Percentiles rank a stretch among this genome's conserved stretches.
phyloP scores from a whole-genome alignment of 345 rosid genomes.

The Toxicodendron radicans region DNA sequence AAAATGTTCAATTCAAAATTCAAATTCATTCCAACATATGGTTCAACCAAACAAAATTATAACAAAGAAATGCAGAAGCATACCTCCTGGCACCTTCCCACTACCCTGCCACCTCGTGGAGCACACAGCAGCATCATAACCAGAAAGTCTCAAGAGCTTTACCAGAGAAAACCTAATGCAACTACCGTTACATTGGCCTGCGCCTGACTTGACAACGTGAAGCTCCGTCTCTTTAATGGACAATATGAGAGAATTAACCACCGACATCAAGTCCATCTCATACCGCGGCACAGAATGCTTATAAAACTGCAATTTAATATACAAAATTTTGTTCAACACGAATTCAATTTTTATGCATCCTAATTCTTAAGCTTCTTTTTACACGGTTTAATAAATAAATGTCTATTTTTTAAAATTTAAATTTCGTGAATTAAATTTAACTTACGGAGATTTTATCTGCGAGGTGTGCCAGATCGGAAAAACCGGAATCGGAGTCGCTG shows the following conservation, averaged over 20 bases:
- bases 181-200: slow-evolving; percentile 72
- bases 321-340: background rate
- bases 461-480: slow-evolving; percentile 66
- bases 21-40: too few relatives aligned
- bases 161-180: slow-evolving; percentile 77
- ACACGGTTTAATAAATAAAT: too few relatives aligned
- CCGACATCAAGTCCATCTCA: slow-evolving; percentile 61
- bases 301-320: slow-evolving; percentile 44
- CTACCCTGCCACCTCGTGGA: slow-evolving; percentile 75
- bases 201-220: slow-evolving; percentile 51
- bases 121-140: slow-evolving; percentile 87
- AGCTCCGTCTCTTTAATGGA: slow-evolving; percentile 65
- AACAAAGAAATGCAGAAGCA: background rate
- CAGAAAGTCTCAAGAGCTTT: slow-evolving; percentile 71
- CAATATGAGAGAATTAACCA: slow-evolving; percentile 59
- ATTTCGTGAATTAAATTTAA: background rate
- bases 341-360: background rate
- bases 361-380: too few relatives aligned
- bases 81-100: slow-evolving; percentile 95
- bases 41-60: background rate
- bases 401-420: background rate
- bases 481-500: slow-evolving; percentile 85
- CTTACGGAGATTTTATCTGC: slow-evolving; percentile 76
- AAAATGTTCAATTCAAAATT: background rate
- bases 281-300: slow-evolving; percentile 53